Evolutionary conservation across 2,329 filamentous ascomycete genomes (phyloP).

Genomic region (Beauveria varroae): DNA sequence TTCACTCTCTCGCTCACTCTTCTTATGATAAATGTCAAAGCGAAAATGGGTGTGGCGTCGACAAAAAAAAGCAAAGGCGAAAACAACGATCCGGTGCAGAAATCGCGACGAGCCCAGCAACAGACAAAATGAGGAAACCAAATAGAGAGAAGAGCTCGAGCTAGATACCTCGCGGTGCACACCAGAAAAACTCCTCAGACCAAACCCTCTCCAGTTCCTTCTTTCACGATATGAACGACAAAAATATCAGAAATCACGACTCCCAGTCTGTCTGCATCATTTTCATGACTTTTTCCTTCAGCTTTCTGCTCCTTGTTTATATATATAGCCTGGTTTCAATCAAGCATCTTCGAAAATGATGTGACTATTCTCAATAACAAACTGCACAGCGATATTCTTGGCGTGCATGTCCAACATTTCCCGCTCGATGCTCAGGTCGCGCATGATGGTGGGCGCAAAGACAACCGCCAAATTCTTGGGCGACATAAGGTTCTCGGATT

Average conservation of each 20-base stretch:
- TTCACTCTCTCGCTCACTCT: neutral
- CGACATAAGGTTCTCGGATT: conserved; percentile 90
- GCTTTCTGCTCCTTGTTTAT: neutral
- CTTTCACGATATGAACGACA: neutral
- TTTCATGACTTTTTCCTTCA: neutral
- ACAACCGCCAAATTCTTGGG: conserved; percentile 94
- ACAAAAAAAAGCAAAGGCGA: too few relatives aligned
- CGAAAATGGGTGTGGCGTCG: neutral
- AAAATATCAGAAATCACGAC: neutral
- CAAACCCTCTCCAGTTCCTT: neutral
- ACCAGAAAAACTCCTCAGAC: conserved; percentile 11
- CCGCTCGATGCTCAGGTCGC: conserved; percentile 77
- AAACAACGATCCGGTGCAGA: neutral
- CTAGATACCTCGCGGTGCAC: neutral
- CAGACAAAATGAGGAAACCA: neutral
- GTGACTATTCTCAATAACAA: conserved; percentile 83
- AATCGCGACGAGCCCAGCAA: conserved; percentile 4
- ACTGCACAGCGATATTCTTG: conserved; percentile 88
- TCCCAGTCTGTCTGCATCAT: too few relatives aligned
- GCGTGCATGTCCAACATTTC: conserved; percentile 95
- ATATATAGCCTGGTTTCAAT: neutral
- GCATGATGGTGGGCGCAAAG: conserved; percentile 96
- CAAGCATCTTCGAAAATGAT: conserved; percentile 59
- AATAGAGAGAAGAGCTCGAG: conserved; percentile 2
- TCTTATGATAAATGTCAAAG: neutral